phyloP scores from a whole-genome alignment of 2,329 filamentous ascomycete species.

The Pseudogymnoascus sp. region DNA sequence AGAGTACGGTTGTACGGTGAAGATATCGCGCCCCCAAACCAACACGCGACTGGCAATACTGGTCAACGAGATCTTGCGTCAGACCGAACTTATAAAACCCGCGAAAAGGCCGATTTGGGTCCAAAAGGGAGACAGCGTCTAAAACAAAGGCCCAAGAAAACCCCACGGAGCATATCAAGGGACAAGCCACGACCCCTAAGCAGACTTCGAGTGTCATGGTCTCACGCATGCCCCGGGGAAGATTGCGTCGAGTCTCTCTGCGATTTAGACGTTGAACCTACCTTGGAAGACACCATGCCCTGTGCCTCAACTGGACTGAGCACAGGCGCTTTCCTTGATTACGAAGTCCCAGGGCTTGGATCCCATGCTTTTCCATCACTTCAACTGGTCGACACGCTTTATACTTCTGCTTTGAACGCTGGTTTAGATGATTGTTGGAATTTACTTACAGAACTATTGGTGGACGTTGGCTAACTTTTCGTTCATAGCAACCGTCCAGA shows the following conservation, averaged over 20 bases:
- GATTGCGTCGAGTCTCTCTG: neutral
- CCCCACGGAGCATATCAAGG: neutral
- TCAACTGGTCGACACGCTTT: neutral
- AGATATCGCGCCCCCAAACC: neutral
- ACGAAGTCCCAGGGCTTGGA: neutral
- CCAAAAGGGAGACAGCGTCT: neutral
- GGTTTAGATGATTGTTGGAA: neutral
- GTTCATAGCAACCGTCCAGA: slow-evolving; percentile 58
- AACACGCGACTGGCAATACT: neutral
- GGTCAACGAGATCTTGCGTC: neutral
- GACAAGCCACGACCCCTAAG: neutral
- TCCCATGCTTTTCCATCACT: neutral
- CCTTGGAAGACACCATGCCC: neutral
- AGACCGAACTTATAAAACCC: neutral
- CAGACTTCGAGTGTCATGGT: neutral
- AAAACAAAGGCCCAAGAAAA: neutral
- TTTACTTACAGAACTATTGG: neutral
- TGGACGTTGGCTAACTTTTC: slow-evolving; percentile 12
- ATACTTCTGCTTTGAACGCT: neutral
- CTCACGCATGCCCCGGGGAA: neutral
- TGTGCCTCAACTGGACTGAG: neutral
- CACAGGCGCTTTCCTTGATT: neutral
- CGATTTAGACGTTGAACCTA: neutral
- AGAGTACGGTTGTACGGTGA: neutral
- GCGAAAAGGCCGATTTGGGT: neutral